Evolutionary conservation across 2,329 filamentous ascomycete species (phyloP), one percentile per base, ranked within the genome.

Genomic region (Dactylellina sp.): DNA sequence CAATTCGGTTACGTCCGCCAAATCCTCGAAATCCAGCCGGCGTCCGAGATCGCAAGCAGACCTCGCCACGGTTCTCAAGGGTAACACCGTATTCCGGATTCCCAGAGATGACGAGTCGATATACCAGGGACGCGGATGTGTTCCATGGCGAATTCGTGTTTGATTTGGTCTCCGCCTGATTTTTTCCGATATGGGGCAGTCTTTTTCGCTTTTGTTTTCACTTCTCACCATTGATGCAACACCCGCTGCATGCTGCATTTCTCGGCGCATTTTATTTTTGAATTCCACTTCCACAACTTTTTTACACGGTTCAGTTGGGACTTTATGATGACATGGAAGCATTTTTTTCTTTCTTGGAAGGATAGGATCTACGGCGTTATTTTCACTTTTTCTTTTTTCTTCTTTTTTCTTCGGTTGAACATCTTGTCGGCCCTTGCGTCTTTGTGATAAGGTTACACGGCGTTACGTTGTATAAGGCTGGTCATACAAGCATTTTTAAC

Each of bases 51-150:
- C 61, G 14, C 70, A 66, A 35, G 40, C 49, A n/a, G 56, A 74
- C 25, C 46, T 74, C 1, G 18, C 22, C 25, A 32, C 46, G 0
- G 47, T 74, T n/a, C 39, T 61, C 5, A 65, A 74, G 37, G 55
- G 59, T 4, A 65, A 66, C 22, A 39, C 60, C 11, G 55, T 62
- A 22, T 35, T 74, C 12, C 55, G 44, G 35, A 49, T 57, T 44
- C 50, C 70, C 18, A 64, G 40, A 32, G 70, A 74, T 16, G 61
- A 59, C 16, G 70, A 66, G 62, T 74, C 70, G 39, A 61, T 74
- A 66, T 62, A 66, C 53, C 62, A 74, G 18, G 61, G 55, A 22
- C 61, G 70, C 59, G 70, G 70, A 44, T 74, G 70, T 50, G 70
- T 64, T 37, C 70, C 70, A 32, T 74, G 70, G 70, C 61, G 61